Evolutionary conservation across 306 rosid species (phyloP).

Genomic region (Hippophae tibetana): DNA sequence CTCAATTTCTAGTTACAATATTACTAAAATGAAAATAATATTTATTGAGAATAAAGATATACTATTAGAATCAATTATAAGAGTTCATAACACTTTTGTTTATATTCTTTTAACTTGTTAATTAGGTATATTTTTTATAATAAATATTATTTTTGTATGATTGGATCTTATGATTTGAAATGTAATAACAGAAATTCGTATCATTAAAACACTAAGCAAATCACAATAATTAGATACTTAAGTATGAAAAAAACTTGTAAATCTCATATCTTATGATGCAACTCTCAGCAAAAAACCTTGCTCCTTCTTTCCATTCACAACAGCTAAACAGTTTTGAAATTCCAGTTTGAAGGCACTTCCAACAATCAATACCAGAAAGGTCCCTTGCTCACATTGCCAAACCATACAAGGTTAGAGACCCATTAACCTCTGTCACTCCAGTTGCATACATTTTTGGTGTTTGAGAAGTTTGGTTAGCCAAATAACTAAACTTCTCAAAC

Average conservation of each 20-base stretch:
- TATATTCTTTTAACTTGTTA: too few species aligned
- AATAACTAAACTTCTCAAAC: neutral
- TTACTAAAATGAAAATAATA: too few species aligned
- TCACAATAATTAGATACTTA: too few species aligned
- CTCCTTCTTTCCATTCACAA: neutral
- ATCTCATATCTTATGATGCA: constrained; percentile 4
- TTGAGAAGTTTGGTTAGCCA: neutral
- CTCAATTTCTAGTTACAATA: too few species aligned
- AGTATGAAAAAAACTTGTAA: neutral
- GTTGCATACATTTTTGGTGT: constrained; percentile 5
- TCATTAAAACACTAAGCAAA: too few species aligned
- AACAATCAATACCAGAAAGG: neutral
- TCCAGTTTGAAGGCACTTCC: neutral
- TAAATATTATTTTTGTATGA: too few species aligned
- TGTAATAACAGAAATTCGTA: too few species aligned
- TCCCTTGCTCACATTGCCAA: neutral
- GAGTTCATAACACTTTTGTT: too few species aligned
- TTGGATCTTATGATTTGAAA: too few species aligned
- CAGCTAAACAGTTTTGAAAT: neutral
- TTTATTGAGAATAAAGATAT: too few species aligned
- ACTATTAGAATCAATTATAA: too few species aligned
- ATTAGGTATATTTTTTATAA: too few species aligned
- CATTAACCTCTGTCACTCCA: constrained; percentile 5
- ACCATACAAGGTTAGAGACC: neutral
- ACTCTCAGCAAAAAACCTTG: constrained; percentile 3